phyloP scores from a whole-genome alignment of 345 rosid genomes.

The Psidium friedrichsthalianum region DNA sequence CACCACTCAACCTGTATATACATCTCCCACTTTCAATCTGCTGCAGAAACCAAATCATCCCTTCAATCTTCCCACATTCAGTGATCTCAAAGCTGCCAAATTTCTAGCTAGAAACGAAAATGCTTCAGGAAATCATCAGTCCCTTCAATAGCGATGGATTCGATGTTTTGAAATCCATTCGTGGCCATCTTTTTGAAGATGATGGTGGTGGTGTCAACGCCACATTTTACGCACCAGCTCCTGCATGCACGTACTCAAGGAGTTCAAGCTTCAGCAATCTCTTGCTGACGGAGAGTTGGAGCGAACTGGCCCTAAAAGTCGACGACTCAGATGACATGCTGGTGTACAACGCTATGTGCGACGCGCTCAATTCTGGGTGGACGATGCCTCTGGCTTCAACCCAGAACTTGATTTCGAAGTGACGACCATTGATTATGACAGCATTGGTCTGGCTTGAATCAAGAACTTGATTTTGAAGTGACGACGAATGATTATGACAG shows the following conservation, averaged over 20 bases:
- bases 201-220: not conserved
- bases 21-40: too few relatives aligned
- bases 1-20: not conserved
- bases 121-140: not conserved
- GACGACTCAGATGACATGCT: slow-evolving; percentile 24
- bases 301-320: slow-evolving; percentile 14
- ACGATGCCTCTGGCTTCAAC: not conserved
- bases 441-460: too few relatives aligned
- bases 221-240: not conserved
- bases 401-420: not conserved
- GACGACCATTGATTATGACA: not conserved
- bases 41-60: not conserved
- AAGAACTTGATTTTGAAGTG: too few relatives aligned
- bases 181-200: not conserved
- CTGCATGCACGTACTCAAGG: not conserved
- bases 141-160: not conserved
- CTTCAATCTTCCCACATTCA: not conserved
- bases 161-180: not conserved
- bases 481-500: too few relatives aligned
- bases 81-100: not conserved
- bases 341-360: slow-evolving; percentile 9
- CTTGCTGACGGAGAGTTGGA: slow-evolving; percentile 22
- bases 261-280: slow-evolving; percentile 18
- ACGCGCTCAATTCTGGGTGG: slow-evolving; percentile 17
- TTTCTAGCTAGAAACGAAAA: not conserved